Percentiles rank a stretch among this genome's conserved stretches.
These are phyloP conservation scores for Podospora fimiseda DNA, from an alignment of 495 filamentous ascomycete species.

Conservation along the genomic window DNA sequence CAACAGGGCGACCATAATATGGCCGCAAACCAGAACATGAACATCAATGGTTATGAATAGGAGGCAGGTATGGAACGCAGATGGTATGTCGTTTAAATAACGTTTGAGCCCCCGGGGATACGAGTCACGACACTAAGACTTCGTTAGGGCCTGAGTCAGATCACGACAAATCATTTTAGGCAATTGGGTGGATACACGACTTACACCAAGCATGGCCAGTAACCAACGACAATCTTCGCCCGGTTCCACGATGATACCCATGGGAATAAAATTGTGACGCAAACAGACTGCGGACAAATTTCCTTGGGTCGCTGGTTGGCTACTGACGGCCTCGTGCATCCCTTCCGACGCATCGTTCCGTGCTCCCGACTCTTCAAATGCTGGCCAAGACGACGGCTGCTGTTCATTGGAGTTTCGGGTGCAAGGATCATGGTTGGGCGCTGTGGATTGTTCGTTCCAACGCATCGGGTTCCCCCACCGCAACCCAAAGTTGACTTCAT, in stretches of 20 bases:
- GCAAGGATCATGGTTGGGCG: neutral
- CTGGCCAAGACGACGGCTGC: neutral
- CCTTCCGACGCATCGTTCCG: neutral
- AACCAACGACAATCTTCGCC: neutral
- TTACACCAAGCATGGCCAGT: neutral
- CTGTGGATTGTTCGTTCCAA: neutral
- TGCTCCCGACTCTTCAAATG: neutral
- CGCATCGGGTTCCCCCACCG: neutral
- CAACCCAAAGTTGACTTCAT: neutral
- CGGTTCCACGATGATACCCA: no score
- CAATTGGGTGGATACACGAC: neutral
- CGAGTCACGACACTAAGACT: neutral
- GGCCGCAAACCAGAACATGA: neutral
- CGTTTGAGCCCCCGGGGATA: neutral
- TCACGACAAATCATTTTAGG: neutral
- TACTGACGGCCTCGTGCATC: neutral
- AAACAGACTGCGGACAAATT: no score
- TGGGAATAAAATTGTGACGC: neutral
- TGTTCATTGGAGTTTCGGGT: neutral
- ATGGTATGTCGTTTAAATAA: neutral
- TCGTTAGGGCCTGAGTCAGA: neutral
- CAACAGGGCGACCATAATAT: neutral
- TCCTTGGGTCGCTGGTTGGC: neutral
- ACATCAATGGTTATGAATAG: neutral
- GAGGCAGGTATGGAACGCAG: neutral